Evolutionary conservation across 108 stramenopile genomes (phyloP), one percentile per base, ranked within the genome.

Genomic region (Skeletonema potamos): DNA sequence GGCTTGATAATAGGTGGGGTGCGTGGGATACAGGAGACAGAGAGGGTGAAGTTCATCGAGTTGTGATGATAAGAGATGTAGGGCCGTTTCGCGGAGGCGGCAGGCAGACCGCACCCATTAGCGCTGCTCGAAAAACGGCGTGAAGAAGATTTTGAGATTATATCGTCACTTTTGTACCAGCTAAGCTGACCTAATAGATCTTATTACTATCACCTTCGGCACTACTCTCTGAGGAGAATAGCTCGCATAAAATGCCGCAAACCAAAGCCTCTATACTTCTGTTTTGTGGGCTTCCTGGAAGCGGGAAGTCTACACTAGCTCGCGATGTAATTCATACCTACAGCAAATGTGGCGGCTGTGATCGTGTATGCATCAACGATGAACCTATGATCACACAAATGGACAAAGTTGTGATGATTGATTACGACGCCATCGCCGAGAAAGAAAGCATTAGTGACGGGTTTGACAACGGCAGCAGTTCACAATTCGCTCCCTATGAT

Each of bases 261-360:
- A 13, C 6, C 10, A 20, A 27, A 30, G 72, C 71, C n/a, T 60
- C 79, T 1, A 84, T 89, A 2, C 36, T 89, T 6, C 62, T 87
- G 4, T 37, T 89, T 4, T 63, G 78, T 32, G 88, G 88, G 2
- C 57, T 89, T 22, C 88, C 88, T 37, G 88, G 84, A 26, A 76
- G 84, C 44, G 90, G 90, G 15, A 91, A 91, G 70, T 86, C 84
- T 18, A 79, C 86, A 1, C n/a, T 87, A 64, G 87, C 82, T 4
- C 43, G 62, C 34, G 60, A 33, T 43, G 22, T 81, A 24, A 9
- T 39, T 15, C 37, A 67, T 17, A 5, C n/a, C 2, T 27, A 48
- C 81, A 8, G 61, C 18, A 43, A 67, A 75, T 28, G 37, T 20
- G 11, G 26, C 37, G 39, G 63, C 55, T 8, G 37, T 17, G 30